Conservation (phyloP, 2,329 filamentous ascomycete species). For the Cadophora luteo-olivacea region DNA sequence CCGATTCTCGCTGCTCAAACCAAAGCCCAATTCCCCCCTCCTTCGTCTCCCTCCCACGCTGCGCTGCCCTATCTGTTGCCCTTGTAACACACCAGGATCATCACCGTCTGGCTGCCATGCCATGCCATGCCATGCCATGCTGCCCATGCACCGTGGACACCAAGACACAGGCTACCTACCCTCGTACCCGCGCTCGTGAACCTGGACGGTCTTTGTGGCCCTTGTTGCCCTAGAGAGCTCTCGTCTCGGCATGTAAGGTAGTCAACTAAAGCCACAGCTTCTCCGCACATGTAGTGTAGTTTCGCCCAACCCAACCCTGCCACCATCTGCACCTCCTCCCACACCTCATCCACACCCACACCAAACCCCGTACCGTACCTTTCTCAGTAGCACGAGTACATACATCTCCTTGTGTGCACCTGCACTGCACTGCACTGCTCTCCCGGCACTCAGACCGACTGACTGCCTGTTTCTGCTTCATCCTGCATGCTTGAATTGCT, state of each 20-base stretch:
- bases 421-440: background rate
- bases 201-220: constrained; percentile 23
- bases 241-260: constrained; percentile 37
- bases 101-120: background rate
- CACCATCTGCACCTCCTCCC: constrained; percentile 16
- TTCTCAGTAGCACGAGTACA: constrained; percentile 21
- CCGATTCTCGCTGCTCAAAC: background rate
- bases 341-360: background rate
- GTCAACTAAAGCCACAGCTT: constrained; percentile 39
- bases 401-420: constrained; percentile 25
- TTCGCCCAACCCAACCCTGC: constrained; percentile 18
- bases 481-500: constrained; percentile 37
- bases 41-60: constrained; percentile 15
- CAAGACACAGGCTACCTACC: constrained; percentile 14
- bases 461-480: constrained; percentile 12
- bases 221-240: constrained; percentile 22
- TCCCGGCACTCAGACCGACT: constrained; percentile 29
- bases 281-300: constrained; percentile 38
- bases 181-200: constrained; percentile 29
- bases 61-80: constrained; percentile 6
- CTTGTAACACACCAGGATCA: constrained; percentile 3
- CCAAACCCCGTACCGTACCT: constrained; percentile 16
- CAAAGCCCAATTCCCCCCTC: constrained; percentile 7
- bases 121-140: constrained; percentile 15
- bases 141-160: constrained; percentile 11